These are phyloP conservation scores for Nigrospora sphaerica DNA, from an alignment of 2,329 filamentous ascomycete genomes.

Conservation along the genomic window DNA sequence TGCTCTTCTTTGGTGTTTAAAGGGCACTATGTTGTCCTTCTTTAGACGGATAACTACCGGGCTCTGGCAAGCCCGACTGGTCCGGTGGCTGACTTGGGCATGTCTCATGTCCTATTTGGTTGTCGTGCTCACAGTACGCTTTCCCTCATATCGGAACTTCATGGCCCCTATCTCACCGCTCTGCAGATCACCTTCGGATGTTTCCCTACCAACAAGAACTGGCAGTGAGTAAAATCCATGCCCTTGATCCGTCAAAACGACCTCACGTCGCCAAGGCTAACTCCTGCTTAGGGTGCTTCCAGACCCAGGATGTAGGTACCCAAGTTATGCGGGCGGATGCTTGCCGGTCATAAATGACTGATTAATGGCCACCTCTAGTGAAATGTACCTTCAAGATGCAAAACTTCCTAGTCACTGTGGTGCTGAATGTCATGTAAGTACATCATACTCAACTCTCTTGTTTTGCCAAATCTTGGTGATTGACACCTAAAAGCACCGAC, in stretches of 20 bases:
- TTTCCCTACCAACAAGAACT: not conserved
- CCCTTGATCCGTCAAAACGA: too few species aligned
- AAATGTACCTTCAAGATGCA: constrained; percentile 7
- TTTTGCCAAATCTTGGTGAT: too few species aligned
- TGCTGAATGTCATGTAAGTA: constrained; percentile 12
- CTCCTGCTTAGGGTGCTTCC: not conserved
- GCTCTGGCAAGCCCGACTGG: constrained; percentile 13
- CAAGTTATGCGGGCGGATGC: not conserved
- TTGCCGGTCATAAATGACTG: not conserved
- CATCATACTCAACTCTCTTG: too few species aligned
- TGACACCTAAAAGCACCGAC: constrained; percentile 14
- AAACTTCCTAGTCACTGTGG: constrained; percentile 13
- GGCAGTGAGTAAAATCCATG: not conserved
- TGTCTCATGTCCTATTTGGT: not conserved
- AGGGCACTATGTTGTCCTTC: constrained; percentile 18
- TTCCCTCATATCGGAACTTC: not conserved
- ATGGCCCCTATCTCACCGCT: not conserved
- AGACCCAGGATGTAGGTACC: too few species aligned
- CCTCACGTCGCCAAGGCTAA: not conserved
- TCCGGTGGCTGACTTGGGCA: constrained; percentile 11
- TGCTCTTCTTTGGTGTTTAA: constrained; percentile 27
- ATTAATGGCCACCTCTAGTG: not conserved
- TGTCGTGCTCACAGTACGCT: not conserved
- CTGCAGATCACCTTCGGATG: not conserved
- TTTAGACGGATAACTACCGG: constrained; percentile 16